Conservation (phyloP, 2,329 filamentous ascomycete genomes). For the Neophaeococcomyces aloes region DNA sequence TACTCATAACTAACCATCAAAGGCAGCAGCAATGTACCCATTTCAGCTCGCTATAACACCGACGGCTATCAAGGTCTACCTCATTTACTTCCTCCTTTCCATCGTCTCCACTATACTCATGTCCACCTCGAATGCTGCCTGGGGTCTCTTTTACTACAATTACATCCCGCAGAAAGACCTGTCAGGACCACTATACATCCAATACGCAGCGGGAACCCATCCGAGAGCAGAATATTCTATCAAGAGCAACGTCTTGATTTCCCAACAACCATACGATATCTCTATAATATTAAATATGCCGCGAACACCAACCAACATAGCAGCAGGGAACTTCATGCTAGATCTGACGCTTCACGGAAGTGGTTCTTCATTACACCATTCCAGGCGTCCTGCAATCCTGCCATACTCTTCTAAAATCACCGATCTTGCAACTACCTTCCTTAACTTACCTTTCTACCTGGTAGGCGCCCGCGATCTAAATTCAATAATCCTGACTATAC, state of each 20-base stretch:
- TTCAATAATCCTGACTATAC: slow-evolving; percentile 52
- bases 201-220: slow-evolving; percentile 37
- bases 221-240: slow-evolving; percentile 46
- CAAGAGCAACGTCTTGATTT: slow-evolving; percentile 43
- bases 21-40: slow-evolving; percentile 46
- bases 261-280: slow-evolving; percentile 76
- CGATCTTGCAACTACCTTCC: slow-evolving; percentile 36
- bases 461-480: slow-evolving; percentile 40
- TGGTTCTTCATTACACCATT: slow-evolving; percentile 41
- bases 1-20: slow-evolving; percentile 13
- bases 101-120: slow-evolving; percentile 46
- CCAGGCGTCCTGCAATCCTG: slow-evolving; percentile 65
- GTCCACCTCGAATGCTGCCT: slow-evolving; percentile 48
- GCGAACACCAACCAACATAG: slow-evolving; percentile 62
- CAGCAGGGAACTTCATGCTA: slow-evolving; percentile 89
- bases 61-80: slow-evolving; percentile 52
- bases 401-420: slow-evolving; percentile 68
- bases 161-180: slow-evolving; percentile 59
- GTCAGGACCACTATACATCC: slow-evolving; percentile 52
- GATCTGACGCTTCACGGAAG: slow-evolving; percentile 56
- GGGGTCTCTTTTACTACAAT: slow-evolving; percentile 56
- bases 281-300: slow-evolving; percentile 65
- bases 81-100: slow-evolving; percentile 48
- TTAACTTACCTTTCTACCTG: slow-evolving; percentile 17
- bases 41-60: slow-evolving; percentile 49